Conservation (phyloP, 2,329 filamentous ascomycete genomes). For the Xylariaceae sp. region DNA sequence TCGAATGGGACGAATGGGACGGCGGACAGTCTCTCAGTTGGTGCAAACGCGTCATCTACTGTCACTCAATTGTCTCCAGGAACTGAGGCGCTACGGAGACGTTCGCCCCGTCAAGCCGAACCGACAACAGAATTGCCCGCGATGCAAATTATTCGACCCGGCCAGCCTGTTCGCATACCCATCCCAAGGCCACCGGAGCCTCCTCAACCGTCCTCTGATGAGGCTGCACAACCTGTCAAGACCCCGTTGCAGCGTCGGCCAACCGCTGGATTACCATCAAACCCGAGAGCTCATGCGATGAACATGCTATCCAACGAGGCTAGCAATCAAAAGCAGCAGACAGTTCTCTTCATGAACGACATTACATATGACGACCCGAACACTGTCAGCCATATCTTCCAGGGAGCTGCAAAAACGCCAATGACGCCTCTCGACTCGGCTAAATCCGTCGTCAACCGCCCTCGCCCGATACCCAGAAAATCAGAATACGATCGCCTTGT, state of each 20-base stretch:
- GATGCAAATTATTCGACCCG: slow-evolving; percentile 20
- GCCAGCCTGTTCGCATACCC: slow-evolving; percentile 23
- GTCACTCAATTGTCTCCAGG: slow-evolving; percentile 44
- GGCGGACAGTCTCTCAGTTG: slow-evolving; percentile 20
- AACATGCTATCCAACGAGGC: slow-evolving; percentile 22
- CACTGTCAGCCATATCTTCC: slow-evolving; percentile 41
- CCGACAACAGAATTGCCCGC: slow-evolving; percentile 11
- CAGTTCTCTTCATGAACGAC: slow-evolving; percentile 48
- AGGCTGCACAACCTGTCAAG: slow-evolving; percentile 25
- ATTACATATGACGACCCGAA: slow-evolving; percentile 48
- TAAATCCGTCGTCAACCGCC: slow-evolving; percentile 44
- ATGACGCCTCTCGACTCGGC: slow-evolving; percentile 17
- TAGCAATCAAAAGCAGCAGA: slow-evolving; percentile 31
- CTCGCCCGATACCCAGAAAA: slow-evolving; percentile 48
- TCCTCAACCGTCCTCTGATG: slow-evolving; percentile 19
- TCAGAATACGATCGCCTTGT: slow-evolving; percentile 36
- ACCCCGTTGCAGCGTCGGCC: slow-evolving; percentile 36
- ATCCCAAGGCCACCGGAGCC: slow-evolving; percentile 27
- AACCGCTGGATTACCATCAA: slow-evolving; percentile 39
- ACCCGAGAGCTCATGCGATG: slow-evolving; percentile 34
- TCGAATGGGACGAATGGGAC: slow-evolving; percentile 19
- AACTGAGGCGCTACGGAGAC: slow-evolving; percentile 40
- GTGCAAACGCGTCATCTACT: slow-evolving; percentile 33
- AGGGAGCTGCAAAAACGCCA: slow-evolving; percentile 29
- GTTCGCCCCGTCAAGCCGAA: slow-evolving; percentile 38